phyloP scores from a whole-genome alignment of 176 grass and related monocot species.

The Aegilops speltoides region DNA sequence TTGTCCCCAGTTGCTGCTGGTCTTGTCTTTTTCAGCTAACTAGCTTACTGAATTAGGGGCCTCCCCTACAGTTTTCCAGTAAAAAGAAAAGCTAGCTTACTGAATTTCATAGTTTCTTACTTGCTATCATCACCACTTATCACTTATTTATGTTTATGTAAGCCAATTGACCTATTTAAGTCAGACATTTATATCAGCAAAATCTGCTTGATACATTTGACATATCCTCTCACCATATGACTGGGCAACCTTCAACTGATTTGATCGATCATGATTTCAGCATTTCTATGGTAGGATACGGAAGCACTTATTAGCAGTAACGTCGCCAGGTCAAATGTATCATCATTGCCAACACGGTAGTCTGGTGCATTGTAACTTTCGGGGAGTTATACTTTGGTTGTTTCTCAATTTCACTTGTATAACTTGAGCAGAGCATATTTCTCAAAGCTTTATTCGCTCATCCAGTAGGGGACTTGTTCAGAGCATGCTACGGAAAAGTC shows the following conservation, averaged over 20 bases:
- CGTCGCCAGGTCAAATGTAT: constrained; percentile 80
- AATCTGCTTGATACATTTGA: neutral
- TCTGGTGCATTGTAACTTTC: constrained; percentile 83
- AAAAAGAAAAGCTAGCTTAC: neutral
- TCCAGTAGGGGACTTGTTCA: constrained; percentile 72
- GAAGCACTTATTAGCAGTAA: constrained; percentile 74
- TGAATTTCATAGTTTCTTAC: neutral
- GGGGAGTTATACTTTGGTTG: neutral
- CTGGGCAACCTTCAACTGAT: neutral
- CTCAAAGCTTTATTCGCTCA: constrained; percentile 15
- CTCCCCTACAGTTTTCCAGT: no score
- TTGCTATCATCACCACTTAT: neutral
- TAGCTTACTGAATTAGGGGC: no score
- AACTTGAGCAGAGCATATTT: neutral
- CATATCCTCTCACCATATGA: neutral
- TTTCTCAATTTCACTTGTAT: neutral
- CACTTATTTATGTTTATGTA: neutral
- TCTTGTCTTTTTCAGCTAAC: neutral
- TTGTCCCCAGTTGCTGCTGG: neutral
- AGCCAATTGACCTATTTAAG: neutral
- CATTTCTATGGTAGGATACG: constrained; percentile 56
- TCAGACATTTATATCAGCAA: neutral
- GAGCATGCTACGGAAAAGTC: constrained; percentile 81
- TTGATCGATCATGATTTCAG: neutral
- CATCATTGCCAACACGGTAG: constrained; percentile 69